A percentile compares a stretch with the other conserved stretches of the same genome.
Evolutionary conservation across 768 basidiomycete species (phyloP).

Genomic region (Psilocybe cubensis): DNA sequence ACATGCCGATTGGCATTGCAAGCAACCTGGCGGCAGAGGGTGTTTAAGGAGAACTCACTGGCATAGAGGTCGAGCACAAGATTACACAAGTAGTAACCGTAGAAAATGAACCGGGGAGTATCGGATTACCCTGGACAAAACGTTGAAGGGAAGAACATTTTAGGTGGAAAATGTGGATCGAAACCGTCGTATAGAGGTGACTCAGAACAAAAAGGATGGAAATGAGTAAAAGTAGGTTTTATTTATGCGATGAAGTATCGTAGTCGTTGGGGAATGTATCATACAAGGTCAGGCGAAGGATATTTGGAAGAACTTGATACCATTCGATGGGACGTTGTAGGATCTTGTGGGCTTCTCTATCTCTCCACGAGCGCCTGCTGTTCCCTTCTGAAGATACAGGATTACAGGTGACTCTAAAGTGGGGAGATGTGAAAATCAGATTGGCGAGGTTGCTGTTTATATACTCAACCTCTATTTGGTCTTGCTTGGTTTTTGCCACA

Average conservation of each 20-base stretch:
- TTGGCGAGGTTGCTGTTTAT: conserved; percentile 23
- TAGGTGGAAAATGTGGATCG: conserved; percentile 76
- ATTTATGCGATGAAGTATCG: background rate
- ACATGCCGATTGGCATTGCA: conserved; percentile 91
- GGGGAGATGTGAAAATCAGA: conserved; percentile 48
- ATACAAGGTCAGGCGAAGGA: conserved; percentile 19
- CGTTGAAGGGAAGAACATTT: conserved; percentile 74
- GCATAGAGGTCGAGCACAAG: conserved; percentile 64
- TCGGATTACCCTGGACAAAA: conserved; percentile 70
- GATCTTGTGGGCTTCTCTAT: conserved; percentile 44
- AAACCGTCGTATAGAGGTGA: conserved; percentile 47
- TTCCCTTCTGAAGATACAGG: conserved; percentile 43
- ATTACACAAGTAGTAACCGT: conserved; percentile 55
- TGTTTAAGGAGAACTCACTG: conserved; percentile 49
- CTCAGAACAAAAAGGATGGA: conserved; percentile 16
- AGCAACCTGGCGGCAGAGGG: conserved; percentile 46
- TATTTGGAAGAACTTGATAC: conserved; percentile 16
- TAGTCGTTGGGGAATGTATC: conserved; percentile 11
- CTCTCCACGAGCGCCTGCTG: conserved; percentile 74
- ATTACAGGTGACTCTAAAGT: conserved; percentile 76
- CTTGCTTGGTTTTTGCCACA: conserved; percentile 31
- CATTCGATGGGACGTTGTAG: conserved; percentile 23
- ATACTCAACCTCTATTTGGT: conserved; percentile 36
- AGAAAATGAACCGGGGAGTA: conserved; percentile 62
- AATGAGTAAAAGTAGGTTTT: background rate